These are phyloP conservation scores for Acanthamoeba sp. DNA, from an alignment of 208 protist species.

Conservation along the genomic window DNA sequence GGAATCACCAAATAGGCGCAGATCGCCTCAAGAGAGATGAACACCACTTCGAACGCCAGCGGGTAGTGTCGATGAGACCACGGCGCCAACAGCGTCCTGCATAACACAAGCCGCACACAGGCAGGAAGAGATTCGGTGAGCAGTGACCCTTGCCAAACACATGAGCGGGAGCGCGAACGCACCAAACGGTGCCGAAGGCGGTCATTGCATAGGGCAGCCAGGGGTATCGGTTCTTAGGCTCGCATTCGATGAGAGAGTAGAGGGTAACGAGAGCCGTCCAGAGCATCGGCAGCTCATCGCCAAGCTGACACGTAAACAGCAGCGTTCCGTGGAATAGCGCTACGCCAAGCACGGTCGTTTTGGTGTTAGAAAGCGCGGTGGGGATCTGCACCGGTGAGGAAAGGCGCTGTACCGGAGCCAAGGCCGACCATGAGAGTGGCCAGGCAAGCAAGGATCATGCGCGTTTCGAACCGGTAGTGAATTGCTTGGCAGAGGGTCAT, in stretches of 20 bases:
- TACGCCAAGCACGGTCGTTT: background rate
- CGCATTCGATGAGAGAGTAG: background rate
- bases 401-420: background rate
- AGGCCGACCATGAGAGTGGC: constrained; percentile 4
- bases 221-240: background rate
- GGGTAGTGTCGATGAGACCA: background rate
- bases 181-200: background rate
- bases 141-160: too few species aligned
- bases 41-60: background rate
- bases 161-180: too few species aligned
- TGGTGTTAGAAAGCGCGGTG: background rate
- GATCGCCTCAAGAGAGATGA: background rate
- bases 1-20: background rate
- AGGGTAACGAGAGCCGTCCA: background rate
- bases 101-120: background rate
- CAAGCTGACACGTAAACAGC: constrained; percentile 21
- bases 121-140: background rate
- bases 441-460: background rate
- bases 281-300: constrained; percentile 32
- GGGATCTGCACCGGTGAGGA: background rate
- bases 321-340: constrained; percentile 31
- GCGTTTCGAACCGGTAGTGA: background rate
- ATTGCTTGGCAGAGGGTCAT: background rate
- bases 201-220: background rate
- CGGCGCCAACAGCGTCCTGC: background rate